phyloP scores from a whole-genome alignment of 352 stramenopile species.

The Pythium sp. region DNA sequence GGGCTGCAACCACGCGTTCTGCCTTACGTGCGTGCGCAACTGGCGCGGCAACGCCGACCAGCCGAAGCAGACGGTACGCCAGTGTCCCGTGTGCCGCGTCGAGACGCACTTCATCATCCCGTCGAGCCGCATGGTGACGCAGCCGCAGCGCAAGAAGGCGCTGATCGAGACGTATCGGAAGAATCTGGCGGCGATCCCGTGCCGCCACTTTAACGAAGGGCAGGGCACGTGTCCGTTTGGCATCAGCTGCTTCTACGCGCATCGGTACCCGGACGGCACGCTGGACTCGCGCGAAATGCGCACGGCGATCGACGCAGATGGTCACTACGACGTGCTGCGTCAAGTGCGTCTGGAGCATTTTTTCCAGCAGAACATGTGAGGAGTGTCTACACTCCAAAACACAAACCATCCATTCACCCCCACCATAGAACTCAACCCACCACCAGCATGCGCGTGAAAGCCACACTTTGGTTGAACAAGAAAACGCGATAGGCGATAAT shows the following conservation, averaged over 20 bases:
- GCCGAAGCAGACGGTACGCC: conserved; percentile 73
- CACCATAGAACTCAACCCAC: neutral
- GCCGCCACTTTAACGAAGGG: conserved; percentile 81
- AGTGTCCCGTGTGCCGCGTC: conserved; percentile 72
- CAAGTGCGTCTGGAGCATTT: conserved; percentile 73
- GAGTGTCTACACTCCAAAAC: neutral
- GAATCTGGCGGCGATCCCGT: conserved; percentile 76
- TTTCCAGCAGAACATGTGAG: conserved; percentile 31
- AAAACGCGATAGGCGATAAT: neutral
- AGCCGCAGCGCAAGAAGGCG: conserved; percentile 58
- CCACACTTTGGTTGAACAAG: neutral
- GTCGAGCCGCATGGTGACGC: conserved; percentile 74
- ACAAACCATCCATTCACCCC: neutral
- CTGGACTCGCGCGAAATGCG: conserved; percentile 59
- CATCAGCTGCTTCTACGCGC: conserved; percentile 86
- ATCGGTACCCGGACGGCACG: conserved; percentile 66
- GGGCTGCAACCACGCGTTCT: conserved; percentile 81
- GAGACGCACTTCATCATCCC: conserved; percentile 86
- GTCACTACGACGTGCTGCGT: conserved; percentile 73
- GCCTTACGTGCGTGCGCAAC: conserved; percentile 79
- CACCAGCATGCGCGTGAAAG: neutral
- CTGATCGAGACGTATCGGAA: conserved; percentile 72
- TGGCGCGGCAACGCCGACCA: conserved; percentile 63
- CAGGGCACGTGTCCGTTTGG: conserved; percentile 81
- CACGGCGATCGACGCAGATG: conserved; percentile 67